Evolutionary conservation across 1,284 basidiomycete species (phyloP), one percentile per base, ranked within the genome.

Genomic region (Pulveroboletus sp.): DNA sequence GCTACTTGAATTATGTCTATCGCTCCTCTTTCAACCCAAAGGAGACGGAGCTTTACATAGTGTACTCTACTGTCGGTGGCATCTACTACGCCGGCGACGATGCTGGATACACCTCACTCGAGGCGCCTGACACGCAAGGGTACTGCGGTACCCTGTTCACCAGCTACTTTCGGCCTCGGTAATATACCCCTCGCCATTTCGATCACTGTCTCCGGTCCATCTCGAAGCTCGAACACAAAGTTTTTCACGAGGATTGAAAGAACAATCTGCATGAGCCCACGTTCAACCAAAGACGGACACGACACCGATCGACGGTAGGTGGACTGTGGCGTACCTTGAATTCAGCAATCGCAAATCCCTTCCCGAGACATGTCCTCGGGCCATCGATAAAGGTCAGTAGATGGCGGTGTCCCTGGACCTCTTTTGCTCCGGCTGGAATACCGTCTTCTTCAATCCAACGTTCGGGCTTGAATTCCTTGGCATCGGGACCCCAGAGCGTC

Each of bases 401-500:
- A 44, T 72, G 72, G 0, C 63, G 58, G 38, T 67, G 53, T 22
- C 68, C 67, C n/a, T 71, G 70, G 1, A 68, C n/a, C 28, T 65
- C 65, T 36, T 52, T 60, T 4, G 59, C 70, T 20, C 31, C 40
- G 3, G 47, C 38, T 0, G 63, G 64, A n/a, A 69, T 60, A 2
- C 63, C 59, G 53, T 56, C 63, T 24, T 63, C 57, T 7, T 50
- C 57, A 2, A 79, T 54, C 79, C 78, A 79, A 4, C 79, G 65
- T 51, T 74, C 73, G 0, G 79, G 79, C 17, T 62, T 69, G 61
- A 78, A 80, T 25, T 62, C 64, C 26, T 74, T 74, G 11, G 75
- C 72, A 52, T 77, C 70, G 1, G 64, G 26, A 5, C 75, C 81
- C 77, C 84, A 87, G 28, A 84, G 68, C 33, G 62, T 72, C 56